Percentiles rank a stretch among this genome's conserved stretches.
These are phyloP conservation scores for Amanita exitialis DNA, from an alignment of 768 basidiomycete species.

Conservation along the genomic window DNA sequence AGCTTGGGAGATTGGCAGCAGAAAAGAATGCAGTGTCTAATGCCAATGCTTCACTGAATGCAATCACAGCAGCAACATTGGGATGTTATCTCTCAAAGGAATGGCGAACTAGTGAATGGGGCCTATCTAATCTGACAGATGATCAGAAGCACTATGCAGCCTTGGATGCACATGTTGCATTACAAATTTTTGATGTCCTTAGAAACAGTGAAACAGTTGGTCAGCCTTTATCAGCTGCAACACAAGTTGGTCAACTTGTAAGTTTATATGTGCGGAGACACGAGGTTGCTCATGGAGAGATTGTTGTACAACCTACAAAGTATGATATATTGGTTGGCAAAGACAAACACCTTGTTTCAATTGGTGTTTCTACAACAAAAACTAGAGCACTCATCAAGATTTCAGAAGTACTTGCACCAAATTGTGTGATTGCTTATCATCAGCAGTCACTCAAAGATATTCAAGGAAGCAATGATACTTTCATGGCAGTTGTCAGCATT, in stretches of 20 bases:
- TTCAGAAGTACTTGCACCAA: slow-evolving; percentile 10
- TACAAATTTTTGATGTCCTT: slow-evolving; percentile 5
- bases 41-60: slow-evolving; percentile 10
- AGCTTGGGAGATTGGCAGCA: slow-evolving; percentile 7
- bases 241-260: slow-evolving; percentile 10
- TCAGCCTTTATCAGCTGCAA: slow-evolving; percentile 7
- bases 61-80: slow-evolving; percentile 9
- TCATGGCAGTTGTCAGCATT: slow-evolving; percentile 10
- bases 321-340: not conserved
- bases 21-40: slow-evolving; percentile 9
- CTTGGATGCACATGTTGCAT: slow-evolving; percentile 8
- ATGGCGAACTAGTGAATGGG: slow-evolving; percentile 3
- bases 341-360: not conserved
- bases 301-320: slow-evolving; percentile 5
- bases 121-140: not conserved
- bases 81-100: slow-evolving; percentile 6
- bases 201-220: slow-evolving; percentile 6
- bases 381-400: slow-evolving; percentile 10
- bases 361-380: slow-evolving; percentile 9
- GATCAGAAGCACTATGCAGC: slow-evolving; percentile 10
- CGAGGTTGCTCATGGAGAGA: slow-evolving; percentile 7
- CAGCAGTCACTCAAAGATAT: slow-evolving; percentile 6
- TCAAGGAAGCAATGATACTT: not conserved
- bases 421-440: slow-evolving; percentile 8
- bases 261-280: slow-evolving; percentile 8